These are phyloP conservation scores for Pseudocercospora vitis DNA, from an alignment of 2,329 filamentous ascomycete genomes.

Conservation along the genomic window DNA sequence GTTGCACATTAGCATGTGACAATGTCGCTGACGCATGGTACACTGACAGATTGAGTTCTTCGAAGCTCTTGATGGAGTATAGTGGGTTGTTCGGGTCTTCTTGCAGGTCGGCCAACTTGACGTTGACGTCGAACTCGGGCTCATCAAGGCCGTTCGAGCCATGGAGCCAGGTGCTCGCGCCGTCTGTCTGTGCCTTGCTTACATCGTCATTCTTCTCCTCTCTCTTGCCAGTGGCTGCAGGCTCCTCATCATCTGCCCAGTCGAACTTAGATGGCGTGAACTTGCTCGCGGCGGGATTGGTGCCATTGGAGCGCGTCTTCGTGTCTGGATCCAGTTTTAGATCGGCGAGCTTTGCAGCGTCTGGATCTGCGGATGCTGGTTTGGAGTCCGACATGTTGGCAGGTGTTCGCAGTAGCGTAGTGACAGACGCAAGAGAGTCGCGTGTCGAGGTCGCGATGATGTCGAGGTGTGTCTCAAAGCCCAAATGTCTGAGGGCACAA, in stretches of 20 bases:
- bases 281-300: constrained; percentile 20
- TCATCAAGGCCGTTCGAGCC: constrained; percentile 57
- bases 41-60: constrained; percentile 79
- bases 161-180: constrained; percentile 44
- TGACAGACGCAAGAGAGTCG: background rate
- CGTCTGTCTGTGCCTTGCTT: constrained; percentile 43
- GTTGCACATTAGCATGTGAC: constrained; percentile 9
- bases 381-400: constrained; percentile 26
- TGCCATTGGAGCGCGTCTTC: constrained; percentile 21
- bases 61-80: constrained; percentile 79
- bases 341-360: constrained; percentile 26
- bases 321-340: constrained; percentile 27
- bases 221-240: constrained; percentile 20
- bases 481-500: background rate
- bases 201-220: constrained; percentile 20
- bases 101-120: constrained; percentile 88
- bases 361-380: constrained; percentile 24
- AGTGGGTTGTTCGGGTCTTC: constrained; percentile 82
- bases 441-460: constrained; percentile 2
- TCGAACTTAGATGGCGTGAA: constrained; percentile 30
- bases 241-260: constrained; percentile 39
- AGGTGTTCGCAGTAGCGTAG: background rate
- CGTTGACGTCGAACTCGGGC: constrained; percentile 82
- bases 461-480: constrained; percentile 1
- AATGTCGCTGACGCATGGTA: background rate